Evolutionary conservation across 192 early-diverging fungal genomes (phyloP), one percentile per base, ranked within the genome.

Genomic region (Rhizoclosmatium globosum): DNA sequence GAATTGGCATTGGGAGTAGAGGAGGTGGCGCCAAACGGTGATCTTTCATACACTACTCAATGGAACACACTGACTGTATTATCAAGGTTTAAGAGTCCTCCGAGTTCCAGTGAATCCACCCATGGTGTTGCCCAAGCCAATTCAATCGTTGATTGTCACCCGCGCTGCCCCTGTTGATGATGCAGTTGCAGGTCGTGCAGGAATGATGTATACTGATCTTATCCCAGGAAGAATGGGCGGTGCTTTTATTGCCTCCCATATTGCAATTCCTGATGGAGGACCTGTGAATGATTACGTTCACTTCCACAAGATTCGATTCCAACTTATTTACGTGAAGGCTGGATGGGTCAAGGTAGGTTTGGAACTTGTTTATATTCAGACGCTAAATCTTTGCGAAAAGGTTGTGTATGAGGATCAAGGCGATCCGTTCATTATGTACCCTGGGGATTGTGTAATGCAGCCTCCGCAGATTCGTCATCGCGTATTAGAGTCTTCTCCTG

Each of bases 281-380:
- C 82, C 82, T 1, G 82, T 82, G 42, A 73, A 82, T 15, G 82
- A 82, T 67, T 82, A 82, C 64, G 74, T 73, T 11, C 82, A 82
- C 44, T 75, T 48, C 74, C 82, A 82, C 53, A 47, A 75, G 21
- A 82, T 82, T 47, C 69, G 78, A 2, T 82, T 82, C 56, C 82
- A 82, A 76, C 58, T 82, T 58, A 82, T 82, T 17, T 82, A 62
- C 50, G 76, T 72, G 43, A 42, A 67, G 17, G 41, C 44, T 38
- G 82, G 82, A 9, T 81, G 79, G 72, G 82, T 82, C 44, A 58
- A 72, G 44, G 76, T 82, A 6, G 81, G 81, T 3, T 82, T 81
- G 50, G 53, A 57, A 31, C 31, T 31, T 31, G 31, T 31, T 31
- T 31, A 31, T 31, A 31, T 31, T 31, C 31, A 31, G 31, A 31